A percentile compares a stretch with the other conserved stretches of the same genome.
These are phyloP conservation scores for Chlorencoelia australis DNA, from an alignment of 2,329 filamentous ascomycete genomes.

Conservation along the genomic window DNA sequence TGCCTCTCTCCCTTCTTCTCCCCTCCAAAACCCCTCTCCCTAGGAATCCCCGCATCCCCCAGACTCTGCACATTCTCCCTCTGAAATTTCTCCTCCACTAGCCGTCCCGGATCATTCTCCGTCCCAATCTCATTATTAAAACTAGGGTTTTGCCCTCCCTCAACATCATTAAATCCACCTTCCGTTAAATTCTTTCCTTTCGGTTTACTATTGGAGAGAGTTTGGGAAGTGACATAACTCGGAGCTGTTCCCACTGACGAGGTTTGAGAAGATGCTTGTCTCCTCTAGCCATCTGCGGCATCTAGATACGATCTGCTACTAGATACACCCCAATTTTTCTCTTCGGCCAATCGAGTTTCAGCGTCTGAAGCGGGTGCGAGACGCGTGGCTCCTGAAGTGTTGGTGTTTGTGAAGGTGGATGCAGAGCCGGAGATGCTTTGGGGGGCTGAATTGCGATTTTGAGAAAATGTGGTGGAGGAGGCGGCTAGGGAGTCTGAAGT, in stretches of 20 bases:
- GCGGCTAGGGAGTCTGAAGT: slow-evolving; percentile 68
- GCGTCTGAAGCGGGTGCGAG: slow-evolving; percentile 33
- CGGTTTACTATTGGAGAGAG: slow-evolving; percentile 12
- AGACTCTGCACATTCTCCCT: slow-evolving; percentile 18
- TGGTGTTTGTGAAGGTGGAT: slow-evolving; percentile 45
- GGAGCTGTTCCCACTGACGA: slow-evolving; percentile 19
- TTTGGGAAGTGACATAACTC: slow-evolving; percentile 20
- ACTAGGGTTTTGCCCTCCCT: slow-evolving; percentile 25
- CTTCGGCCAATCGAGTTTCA: slow-evolving; percentile 16
- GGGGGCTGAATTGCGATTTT: slow-evolving; percentile 45
- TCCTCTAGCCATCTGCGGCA: slow-evolving; percentile 6
- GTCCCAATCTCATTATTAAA: slow-evolving; percentile 34
- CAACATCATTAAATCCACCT: slow-evolving; percentile 18
- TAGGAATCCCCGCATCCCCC: slow-evolving; percentile 14
- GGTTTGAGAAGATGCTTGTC: no score
- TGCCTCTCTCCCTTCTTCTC: no score
- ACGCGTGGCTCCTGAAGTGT: slow-evolving; percentile 41
- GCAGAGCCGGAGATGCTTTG: slow-evolving; percentile 39
- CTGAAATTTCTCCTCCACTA: slow-evolving; percentile 35
- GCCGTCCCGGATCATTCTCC: slow-evolving; percentile 36
- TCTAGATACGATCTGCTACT: slow-evolving; percentile 12
- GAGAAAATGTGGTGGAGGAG: slow-evolving; percentile 55
- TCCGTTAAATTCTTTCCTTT: slow-evolving; percentile 25
- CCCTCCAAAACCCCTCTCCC: slow-evolving; percentile 12
- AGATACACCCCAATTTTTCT: slow-evolving; percentile 14